A percentile compares a stretch with the other conserved stretches of the same genome.
phyloP scores from a whole-genome alignment of 2,329 filamentous ascomycete species.

The Pseudogymnoascus verrucosus region DNA sequence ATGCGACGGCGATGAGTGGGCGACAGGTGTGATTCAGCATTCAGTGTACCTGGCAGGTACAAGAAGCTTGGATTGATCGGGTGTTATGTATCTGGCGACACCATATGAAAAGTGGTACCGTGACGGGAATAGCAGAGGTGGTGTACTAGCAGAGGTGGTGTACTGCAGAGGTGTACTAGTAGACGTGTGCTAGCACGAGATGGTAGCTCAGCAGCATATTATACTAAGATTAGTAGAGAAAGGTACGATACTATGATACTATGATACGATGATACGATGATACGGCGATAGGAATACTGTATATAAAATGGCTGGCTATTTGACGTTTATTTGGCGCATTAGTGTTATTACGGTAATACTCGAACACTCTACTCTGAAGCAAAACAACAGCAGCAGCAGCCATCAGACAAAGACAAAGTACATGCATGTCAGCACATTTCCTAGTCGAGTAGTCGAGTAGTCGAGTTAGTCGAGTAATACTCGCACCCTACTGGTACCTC shows the following conservation, averaged over 20 bases:
- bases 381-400: background rate
- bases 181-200: too few relatives aligned
- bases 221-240: too few relatives aligned
- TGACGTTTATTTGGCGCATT: too few relatives aligned
- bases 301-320: too few relatives aligned
- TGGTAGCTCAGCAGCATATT: too few relatives aligned
- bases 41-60: background rate
- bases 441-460: background rate
- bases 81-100: background rate
- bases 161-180: background rate
- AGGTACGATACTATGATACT: too few relatives aligned
- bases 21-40: background rate
- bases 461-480: background rate
- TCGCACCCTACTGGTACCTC: background rate
- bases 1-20: background rate
- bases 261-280: too few relatives aligned
- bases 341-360: too few relatives aligned
- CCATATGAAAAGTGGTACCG: background rate
- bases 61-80: background rate
- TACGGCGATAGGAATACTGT: too few relatives aligned
- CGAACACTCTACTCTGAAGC: too few relatives aligned
- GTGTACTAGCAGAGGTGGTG: too few relatives aligned
- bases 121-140: background rate
- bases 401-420: background rate
- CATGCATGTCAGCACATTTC: background rate